Evolutionary conservation across 768 basidiomycete species (phyloP), one percentile per base, ranked within the genome.

Genomic region (Neoboletus brunneissimus): DNA sequence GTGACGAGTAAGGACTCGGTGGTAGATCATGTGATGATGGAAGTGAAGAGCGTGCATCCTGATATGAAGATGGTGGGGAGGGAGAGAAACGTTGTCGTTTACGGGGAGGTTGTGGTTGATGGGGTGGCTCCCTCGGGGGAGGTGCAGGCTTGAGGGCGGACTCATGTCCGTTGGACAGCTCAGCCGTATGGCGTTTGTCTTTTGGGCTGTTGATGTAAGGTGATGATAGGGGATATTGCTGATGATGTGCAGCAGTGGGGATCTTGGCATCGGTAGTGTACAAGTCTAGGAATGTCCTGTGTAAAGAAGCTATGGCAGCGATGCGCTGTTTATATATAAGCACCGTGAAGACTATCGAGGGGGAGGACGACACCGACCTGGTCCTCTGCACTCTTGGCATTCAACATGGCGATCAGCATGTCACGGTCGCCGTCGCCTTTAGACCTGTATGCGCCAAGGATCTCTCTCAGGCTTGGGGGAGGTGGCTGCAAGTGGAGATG

Each of bases 391-490:
- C 86, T 82, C 77, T 97, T 97, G 67, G 94, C 93, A 57, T 89
- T 92, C 48, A 97, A 78, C 81, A 97, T 89, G 62, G 91, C 84
- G 35, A 96, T 79, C 22, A 97, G 79, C 84, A 95, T 88, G 51
- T 95, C 92, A 23, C 94, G 81, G 78, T 97, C 94, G 42, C 92
- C 94, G 58, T 94, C 91, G 57, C 94, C 94, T 66, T 87, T 90
- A 38, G 84, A 74, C 54, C 82, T 80, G 76, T 95, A 97, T 9
- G 94, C 93, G 38, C 82, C 80, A 25, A 97, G 84, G 42, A 97
- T 94, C 64, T 94, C 92, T 47, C 89, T 82, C 43, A 97, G 78
- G 58, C 77, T 85, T 0, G 94, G 92, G 1, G 94, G 90, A 27
- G 92, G 84, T 6, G 85, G 66, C 88, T 91, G 65, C 10, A 37